phyloP scores from a whole-genome alignment of 495 filamentous ascomycete species.

The Immersiella caudata region DNA sequence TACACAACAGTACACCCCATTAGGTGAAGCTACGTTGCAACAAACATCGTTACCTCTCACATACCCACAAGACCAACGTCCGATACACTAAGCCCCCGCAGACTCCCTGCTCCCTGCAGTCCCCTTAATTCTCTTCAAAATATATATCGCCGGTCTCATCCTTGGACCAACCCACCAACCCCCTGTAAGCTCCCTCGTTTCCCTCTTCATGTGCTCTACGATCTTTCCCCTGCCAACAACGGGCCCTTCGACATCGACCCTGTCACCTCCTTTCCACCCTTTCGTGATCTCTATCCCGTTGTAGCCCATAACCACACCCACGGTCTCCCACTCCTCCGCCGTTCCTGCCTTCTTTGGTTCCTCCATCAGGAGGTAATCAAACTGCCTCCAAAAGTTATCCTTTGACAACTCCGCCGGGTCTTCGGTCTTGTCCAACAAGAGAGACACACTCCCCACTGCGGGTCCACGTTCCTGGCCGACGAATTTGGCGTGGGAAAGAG shows the following conservation, averaged over 20 bases:
- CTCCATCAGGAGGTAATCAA: constrained; percentile 82
- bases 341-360: constrained; percentile 49
- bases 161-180: constrained; percentile 67
- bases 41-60: not conserved
- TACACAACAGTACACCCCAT: not conserved
- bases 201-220: constrained; percentile 36
- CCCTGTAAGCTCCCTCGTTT: constrained; percentile 45
- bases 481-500: not conserved
- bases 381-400: constrained; percentile 74
- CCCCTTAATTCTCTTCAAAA: constrained; percentile 53
- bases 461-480: constrained; percentile 5
- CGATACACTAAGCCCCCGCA: constrained; percentile 16
- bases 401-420: constrained; percentile 56
- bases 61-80: not conserved
- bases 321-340: constrained; percentile 71
- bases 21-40: not conserved
- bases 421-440: constrained; percentile 66
- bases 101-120: constrained; percentile 13
- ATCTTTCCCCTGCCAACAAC: constrained; percentile 40
- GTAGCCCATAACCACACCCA: constrained; percentile 71
- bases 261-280: constrained; percentile 39
- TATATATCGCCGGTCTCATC: constrained; percentile 61
- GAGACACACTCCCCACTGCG: constrained; percentile 25
- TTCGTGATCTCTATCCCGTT: constrained; percentile 67
- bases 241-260: constrained; percentile 28